These are phyloP conservation scores for Gonium pectorale DNA, from an alignment of 139 green algal species.

Conservation along the genomic window DNA sequence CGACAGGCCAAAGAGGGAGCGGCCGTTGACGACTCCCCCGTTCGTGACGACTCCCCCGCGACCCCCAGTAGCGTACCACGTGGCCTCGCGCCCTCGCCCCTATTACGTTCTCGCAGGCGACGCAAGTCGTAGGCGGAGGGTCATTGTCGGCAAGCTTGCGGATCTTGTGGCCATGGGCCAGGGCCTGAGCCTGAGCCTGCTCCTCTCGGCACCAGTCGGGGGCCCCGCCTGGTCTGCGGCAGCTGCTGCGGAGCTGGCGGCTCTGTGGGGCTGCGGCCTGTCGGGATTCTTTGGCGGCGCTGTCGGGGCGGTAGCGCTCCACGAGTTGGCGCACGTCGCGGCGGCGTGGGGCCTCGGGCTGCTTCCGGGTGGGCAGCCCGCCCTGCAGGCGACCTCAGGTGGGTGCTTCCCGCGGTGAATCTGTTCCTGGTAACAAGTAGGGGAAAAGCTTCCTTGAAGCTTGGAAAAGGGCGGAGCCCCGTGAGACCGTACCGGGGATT, in stretches of 20 bases:
- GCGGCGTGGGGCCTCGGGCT: conserved; percentile 6
- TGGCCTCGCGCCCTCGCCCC: too few relatives aligned
- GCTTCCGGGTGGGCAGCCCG: not conserved
- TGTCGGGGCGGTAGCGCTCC: not conserved
- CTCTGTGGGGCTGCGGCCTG: not conserved
- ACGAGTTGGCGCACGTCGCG: conserved; percentile 7
- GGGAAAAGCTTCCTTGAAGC: not conserved
- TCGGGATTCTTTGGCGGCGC: not conserved
- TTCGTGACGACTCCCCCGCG: too few relatives aligned
- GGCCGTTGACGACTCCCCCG: too few relatives aligned
- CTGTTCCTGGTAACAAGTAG: not conserved
- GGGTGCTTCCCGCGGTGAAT: not conserved
- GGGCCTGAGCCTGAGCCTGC: not conserved
- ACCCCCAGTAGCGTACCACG: too few relatives aligned
- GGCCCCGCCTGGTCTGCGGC: not conserved
- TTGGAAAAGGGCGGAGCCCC: too few relatives aligned
- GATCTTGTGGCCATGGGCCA: conserved; percentile 11
- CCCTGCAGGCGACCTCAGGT: not conserved
- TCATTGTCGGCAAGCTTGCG: too few relatives aligned
- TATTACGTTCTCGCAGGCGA: too few relatives aligned
- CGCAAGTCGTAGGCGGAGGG: too few relatives aligned
- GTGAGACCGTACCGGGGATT: not conserved
- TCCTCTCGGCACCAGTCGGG: not conserved
- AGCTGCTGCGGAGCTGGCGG: not conserved
- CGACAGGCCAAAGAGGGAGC: too few relatives aligned